phyloP scores from a whole-genome alignment of 805 yeast species.

The Lipomyces oligophaga region DNA sequence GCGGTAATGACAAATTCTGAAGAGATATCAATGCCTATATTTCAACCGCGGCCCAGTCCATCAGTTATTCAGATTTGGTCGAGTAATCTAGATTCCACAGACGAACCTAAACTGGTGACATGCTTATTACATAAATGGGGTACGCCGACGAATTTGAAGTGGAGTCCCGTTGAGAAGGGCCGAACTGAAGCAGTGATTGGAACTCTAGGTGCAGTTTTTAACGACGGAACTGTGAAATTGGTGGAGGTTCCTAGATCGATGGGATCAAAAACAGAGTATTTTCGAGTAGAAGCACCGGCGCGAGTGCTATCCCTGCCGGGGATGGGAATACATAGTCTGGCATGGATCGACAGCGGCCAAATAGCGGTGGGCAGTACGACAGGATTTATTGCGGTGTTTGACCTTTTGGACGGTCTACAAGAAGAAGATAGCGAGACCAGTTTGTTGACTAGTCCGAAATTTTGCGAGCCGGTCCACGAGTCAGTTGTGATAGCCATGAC shows the following conservation, averaged over 20 bases:
- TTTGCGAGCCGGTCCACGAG: constrained; percentile 16
- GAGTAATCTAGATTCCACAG: neutral
- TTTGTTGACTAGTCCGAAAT: constrained; percentile 5
- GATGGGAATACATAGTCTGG: constrained; percentile 13
- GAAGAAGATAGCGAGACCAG: neutral
- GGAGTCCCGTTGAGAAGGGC: constrained; percentile 17
- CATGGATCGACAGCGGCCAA: constrained; percentile 16
- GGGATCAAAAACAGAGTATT: neutral
- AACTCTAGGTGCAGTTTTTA: constrained; percentile 16
- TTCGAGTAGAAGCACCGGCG: constrained; percentile 4
- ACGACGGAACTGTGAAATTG: constrained; percentile 26
- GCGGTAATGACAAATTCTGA: constrained; percentile 9
- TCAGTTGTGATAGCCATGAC: constrained; percentile 3
- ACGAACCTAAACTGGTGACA: constrained; percentile 5
- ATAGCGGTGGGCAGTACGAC: constrained; percentile 24
- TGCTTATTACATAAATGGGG: constrained; percentile 25
- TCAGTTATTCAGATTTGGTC: constrained; percentile 27
- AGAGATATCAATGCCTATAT: constrained; percentile 8
- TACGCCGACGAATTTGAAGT: constrained; percentile 21
- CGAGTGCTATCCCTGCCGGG: constrained; percentile 14
- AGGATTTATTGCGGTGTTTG: constrained; percentile 24
- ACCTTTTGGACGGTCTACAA: neutral
- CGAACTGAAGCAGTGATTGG: constrained; percentile 1
- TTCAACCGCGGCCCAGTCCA: neutral
- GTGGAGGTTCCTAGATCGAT: constrained; percentile 5